These are phyloP conservation scores for Pulveroboletus ravenelii DNA, from an alignment of 768 basidiomycete species.

Conservation along the genomic window DNA sequence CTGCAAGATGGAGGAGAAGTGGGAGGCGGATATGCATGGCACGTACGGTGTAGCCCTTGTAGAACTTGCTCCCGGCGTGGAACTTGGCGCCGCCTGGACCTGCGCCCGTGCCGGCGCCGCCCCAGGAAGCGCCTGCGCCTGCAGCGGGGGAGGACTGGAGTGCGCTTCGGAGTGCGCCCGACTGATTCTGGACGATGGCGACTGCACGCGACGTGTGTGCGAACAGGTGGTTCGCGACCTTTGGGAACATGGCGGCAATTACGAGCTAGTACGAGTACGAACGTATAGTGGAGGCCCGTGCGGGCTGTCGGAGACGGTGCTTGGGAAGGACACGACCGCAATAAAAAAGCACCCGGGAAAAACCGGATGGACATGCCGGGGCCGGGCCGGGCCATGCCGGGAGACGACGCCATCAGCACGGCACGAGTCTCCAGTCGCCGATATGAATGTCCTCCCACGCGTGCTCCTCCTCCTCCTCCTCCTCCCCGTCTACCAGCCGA, in stretches of 20 bases:
- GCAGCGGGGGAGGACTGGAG: conserved; percentile 54
- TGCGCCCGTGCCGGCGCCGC: conserved; percentile 44
- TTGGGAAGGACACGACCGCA: not conserved
- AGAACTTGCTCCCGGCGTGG: conserved; percentile 66
- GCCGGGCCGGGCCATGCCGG: conserved; percentile 15
- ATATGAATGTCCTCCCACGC: conserved; percentile 30
- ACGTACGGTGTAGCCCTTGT: conserved; percentile 63
- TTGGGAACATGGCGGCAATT: conserved; percentile 62
- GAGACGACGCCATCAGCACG: conserved; percentile 7
- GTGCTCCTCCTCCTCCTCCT: conserved; percentile 7
- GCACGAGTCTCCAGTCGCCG: conserved; percentile 28
- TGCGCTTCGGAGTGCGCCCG: conserved; percentile 67
- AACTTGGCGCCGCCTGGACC: conserved; percentile 72
- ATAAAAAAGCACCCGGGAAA: conserved; percentile 20
- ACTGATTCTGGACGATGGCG: conserved; percentile 69
- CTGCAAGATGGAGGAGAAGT: conserved; percentile 4
- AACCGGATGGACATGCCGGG: conserved; percentile 9
- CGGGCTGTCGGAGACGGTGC: not conserved
- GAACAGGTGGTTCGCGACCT: conserved; percentile 74
- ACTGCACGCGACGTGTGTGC: conserved; percentile 75
- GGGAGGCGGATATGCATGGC: not conserved
- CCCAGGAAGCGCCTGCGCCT: conserved; percentile 47
- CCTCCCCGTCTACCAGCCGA: conserved; percentile 22
- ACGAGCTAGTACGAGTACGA: not conserved
- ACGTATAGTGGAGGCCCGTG: not conserved